Evolutionary conservation across 306 rosid genomes (phyloP).

Genomic region (Gynostemma pentaphyllum): DNA sequence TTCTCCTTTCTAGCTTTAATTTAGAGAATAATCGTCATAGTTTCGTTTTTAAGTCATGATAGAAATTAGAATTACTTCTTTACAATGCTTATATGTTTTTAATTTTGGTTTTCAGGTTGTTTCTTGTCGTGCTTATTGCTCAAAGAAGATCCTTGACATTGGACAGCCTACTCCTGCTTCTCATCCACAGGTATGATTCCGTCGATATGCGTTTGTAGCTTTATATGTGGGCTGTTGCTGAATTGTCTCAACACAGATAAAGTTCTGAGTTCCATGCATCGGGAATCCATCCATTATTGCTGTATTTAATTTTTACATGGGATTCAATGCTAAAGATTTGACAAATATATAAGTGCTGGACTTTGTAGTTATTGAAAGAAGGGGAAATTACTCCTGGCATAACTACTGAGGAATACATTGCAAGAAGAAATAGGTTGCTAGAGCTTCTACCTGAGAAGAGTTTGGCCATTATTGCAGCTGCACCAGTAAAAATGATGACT

Average conservation of each 20-base stretch:
- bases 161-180: constrained; percentile 85
- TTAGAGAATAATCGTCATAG: no score
- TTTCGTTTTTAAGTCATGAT: neutral
- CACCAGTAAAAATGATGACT: constrained; percentile 93
- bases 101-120: constrained; percentile 30
- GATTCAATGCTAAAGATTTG: neutral
- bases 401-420: constrained; percentile 55
- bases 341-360: neutral
- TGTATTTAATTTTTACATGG: neutral
- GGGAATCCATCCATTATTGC: neutral
- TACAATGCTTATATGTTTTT: constrained; percentile 1
- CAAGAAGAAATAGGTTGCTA: constrained; percentile 66
- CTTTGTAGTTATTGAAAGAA: constrained; percentile 49
- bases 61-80: neutral
- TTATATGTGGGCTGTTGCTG: neutral
- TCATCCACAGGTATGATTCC: constrained; percentile 61
- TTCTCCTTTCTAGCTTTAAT: no score
- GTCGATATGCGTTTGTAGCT: neutral
- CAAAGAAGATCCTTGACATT: constrained; percentile 37
- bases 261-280: neutral
- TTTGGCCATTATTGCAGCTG: constrained; percentile 83
- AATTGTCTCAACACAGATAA: neutral
- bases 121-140: constrained; percentile 38
- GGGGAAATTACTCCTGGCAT: constrained; percentile 87
- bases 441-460: constrained; percentile 77